Percentiles rank a stretch among this genome's conserved stretches.
Conservation (phyloP, 306 rosid genomes). For the Corylus americana region DNA sequence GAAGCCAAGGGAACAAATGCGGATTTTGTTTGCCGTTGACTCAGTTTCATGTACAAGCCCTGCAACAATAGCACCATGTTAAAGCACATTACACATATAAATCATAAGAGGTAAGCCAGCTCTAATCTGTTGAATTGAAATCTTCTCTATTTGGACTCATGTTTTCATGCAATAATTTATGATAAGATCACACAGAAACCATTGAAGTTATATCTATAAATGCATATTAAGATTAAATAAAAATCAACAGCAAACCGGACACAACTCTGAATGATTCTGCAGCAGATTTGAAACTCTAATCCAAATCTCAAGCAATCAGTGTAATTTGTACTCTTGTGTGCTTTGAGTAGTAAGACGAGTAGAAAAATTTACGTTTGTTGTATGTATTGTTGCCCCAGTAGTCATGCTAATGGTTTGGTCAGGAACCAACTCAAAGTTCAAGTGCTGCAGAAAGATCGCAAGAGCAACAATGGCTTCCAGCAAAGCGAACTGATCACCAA, state of each 20-base stretch:
- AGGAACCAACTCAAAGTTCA: conserved; percentile 82
- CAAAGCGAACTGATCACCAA: conserved; percentile 93
- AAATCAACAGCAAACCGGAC: background rate
- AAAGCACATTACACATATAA: conserved; percentile 13
- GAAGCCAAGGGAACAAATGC: conserved; percentile 30
- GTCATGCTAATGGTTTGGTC: conserved; percentile 90
- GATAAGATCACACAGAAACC: background rate
- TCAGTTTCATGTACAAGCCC: conserved; percentile 96
- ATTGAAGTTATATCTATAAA: background rate
- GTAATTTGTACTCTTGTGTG: conserved; percentile 6
- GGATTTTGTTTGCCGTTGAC: conserved; percentile 49
- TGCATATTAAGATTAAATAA: background rate
- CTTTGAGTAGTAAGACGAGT: conserved; percentile 12
- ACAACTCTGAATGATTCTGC: background rate
- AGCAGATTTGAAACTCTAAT: background rate
- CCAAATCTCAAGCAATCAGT: background rate
- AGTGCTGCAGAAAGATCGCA: conserved; percentile 71
- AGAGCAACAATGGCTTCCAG: conserved; percentile 84
- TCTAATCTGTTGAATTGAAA: background rate
- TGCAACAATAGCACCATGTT: conserved; percentile 46
- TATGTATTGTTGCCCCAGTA: conserved; percentile 97
- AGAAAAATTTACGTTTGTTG: conserved; percentile 67
- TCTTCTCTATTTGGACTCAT: background rate
- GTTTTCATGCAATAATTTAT: background rate
- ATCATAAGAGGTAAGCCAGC: conserved; percentile 3